These are phyloP conservation scores for Exophiala alcalophila DNA, from an alignment of 2,329 filamentous ascomycete genomes.

Conservation along the genomic window DNA sequence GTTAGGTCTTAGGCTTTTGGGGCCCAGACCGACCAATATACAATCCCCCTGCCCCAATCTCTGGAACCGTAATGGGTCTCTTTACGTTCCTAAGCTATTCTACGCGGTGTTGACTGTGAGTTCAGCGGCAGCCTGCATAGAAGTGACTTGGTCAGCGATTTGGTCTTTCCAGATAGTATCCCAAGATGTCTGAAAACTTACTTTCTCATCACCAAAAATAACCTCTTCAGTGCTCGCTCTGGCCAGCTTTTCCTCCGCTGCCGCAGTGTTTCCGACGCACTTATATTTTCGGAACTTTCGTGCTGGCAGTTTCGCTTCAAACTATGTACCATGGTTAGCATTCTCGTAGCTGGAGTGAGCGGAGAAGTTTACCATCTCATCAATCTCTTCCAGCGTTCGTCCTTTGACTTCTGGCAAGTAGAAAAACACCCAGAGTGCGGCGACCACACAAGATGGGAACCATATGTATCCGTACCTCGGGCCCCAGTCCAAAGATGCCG, in stretches of 20 bases:
- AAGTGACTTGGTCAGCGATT: not conserved
- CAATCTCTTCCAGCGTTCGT: conserved; percentile 32
- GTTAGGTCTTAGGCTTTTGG: no score
- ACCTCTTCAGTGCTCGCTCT: conserved; percentile 5
- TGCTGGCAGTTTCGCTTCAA: conserved; percentile 37
- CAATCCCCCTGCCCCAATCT: no score
- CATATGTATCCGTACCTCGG: conserved; percentile 59
- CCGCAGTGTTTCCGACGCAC: conserved; percentile 33
- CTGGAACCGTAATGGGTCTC: no score
- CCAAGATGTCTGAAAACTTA: no score
- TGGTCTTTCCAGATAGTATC: no score
- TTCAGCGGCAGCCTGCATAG: not conserved
- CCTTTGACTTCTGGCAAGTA: conserved; percentile 56
- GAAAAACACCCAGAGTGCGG: conserved; percentile 20
- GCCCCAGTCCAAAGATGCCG: conserved; percentile 53
- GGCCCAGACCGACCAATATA: no score
- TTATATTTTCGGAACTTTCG: conserved; percentile 39
- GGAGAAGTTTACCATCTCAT: conserved; percentile 11
- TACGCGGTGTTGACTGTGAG: not conserved
- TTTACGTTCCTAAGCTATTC: no score
- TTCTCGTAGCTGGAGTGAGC: not conserved
- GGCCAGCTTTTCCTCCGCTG: conserved; percentile 5
- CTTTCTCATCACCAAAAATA: conserved; percentile 33
- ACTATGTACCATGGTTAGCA: conserved; percentile 27
- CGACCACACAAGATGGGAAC: conserved; percentile 33